A percentile compares a stretch with the other conserved stretches of the same genome.
Evolutionary conservation across 305 asterid species (phyloP).

Genomic region (Coffea humblotiana): DNA sequence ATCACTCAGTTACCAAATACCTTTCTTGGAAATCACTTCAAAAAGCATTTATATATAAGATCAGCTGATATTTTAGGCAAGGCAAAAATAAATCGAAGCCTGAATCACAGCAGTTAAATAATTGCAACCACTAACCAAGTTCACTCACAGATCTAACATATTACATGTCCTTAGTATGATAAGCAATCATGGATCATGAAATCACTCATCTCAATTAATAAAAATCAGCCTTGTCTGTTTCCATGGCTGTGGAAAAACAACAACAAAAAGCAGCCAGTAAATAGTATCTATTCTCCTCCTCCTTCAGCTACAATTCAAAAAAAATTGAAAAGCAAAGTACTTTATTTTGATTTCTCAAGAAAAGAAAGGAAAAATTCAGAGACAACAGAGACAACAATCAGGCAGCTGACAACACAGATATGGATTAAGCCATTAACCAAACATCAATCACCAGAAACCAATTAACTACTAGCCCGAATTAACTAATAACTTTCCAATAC

Average conservation of each 20-base stretch:
- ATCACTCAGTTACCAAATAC: not conserved
- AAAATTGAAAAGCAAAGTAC: not conserved
- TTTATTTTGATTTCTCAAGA: not conserved
- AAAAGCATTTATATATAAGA: not conserved
- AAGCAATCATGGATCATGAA: not conserved
- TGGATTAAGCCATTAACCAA: not conserved
- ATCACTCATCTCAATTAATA: no score
- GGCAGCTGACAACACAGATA: constrained; percentile 4
- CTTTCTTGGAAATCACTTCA: not conserved
- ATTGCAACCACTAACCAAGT: not conserved
- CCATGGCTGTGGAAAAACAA: not conserved
- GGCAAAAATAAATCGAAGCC: not conserved
- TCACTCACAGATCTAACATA: constrained; percentile 5
- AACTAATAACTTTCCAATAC: not conserved
- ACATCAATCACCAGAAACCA: not conserved
- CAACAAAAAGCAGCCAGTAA: not conserved
- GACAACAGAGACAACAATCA: constrained; percentile 2
- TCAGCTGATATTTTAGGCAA: not conserved
- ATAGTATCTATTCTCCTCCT: no score
- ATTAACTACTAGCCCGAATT: not conserved
- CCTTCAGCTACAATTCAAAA: not conserved
- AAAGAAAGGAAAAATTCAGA: not conserved
- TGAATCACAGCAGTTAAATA: not conserved
- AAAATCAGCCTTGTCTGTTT: not conserved
- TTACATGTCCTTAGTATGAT: not conserved